Evolutionary conservation across 129 eudicot genomes (phyloP), one percentile per base, ranked within the genome.

Genomic region (Scalesia atractyloides): DNA sequence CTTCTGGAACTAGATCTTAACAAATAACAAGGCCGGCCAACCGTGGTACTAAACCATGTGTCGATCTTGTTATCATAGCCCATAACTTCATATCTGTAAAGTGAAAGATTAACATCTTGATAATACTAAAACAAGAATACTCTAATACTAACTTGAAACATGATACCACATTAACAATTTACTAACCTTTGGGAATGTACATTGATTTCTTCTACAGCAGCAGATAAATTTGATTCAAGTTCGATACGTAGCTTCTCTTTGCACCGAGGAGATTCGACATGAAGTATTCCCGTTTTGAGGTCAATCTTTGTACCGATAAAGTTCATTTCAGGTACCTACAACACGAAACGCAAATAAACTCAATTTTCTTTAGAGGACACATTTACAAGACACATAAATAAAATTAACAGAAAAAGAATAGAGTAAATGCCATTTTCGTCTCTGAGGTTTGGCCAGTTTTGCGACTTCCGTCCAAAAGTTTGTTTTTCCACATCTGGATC

Each of bases 261-360:
- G 82, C 96, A 94, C 60, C 80, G 85, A 1, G 96, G 93, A 34
- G 98, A 90, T 76, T 86, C 85, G 10, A 88, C 91, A 60, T 79
- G 43, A 74, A 94, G 85, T 58, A 79, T 65, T 68, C 93, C 96
- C 62, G 73, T 65, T 70, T 86, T 74, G 66, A 90, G 97, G 84
- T 94, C 91, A 67, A 94, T 83, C 79, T 80, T 75, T 63, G 98
- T 84, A 36, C 79, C 74, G 66, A 94, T 88, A 60, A 78, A 76
- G 79, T 84, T 73, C 96, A 94, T 84, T 69, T 94, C 96, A 36
- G 96, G 96, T 75, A 86, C 98, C 98, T 94, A 70, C 68, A 76
- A 30, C 65, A 52, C 72, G 58, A 58, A 70, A 46, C 61, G 20
- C 37, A 74, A 54, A 20, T 7, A 68, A 68, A 63, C 30, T 73